Base-by-base conservation (phyloP, 495 filamentous ascomycete genomes). In the Saxophila tyrrhenica region DNA sequence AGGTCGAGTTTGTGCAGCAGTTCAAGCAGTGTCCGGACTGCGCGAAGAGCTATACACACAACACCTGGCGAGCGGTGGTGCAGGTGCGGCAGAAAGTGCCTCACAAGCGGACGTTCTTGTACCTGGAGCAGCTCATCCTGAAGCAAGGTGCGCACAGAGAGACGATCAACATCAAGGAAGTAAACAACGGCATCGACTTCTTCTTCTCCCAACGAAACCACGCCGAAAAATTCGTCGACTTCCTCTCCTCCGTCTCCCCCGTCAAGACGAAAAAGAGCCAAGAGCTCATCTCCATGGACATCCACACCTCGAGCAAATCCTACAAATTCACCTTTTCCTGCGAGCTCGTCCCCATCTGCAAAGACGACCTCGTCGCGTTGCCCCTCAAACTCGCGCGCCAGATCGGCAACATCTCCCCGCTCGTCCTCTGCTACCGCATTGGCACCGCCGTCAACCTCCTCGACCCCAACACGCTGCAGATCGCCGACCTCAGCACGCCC, bases 1-100 rank as follows among this genome's bases (percentile, higher is more conserved):
- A 95, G 68, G 90, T 97, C 9, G 82, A 87, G 68, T 98, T 92
- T 64, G 77, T 94, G 13, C 85, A 95, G 20, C 82, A 83, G 43
- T 82, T 81, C 59, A 87, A 94, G 57, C 92, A 98, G 67, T 98
- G 91, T 66, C 79, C 82, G 0, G 90, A 95, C 50, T 96, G 90
- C 65, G 79, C 80, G 44, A 96, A 96, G 72, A 88, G 83, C n/a
- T 97, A 85, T 64, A 97, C 91, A 9, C 86, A 86, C 57, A 90
- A 97, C 69, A 89, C 88, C 17, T 92, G 85, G 85, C 71, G 84
- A 58, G 88, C 89, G 2, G 78, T 78, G 32, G 86, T 96, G 3
- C 94, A 97, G 69, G 85, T 97, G 20, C 87, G 94, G 35, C 94
- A 99, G 70, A 94, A 95, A 66, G 94, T 99, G 22, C 80, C 86